Conservation (phyloP, 768 basidiomycete species). For the Boletus huronensis region DNA sequence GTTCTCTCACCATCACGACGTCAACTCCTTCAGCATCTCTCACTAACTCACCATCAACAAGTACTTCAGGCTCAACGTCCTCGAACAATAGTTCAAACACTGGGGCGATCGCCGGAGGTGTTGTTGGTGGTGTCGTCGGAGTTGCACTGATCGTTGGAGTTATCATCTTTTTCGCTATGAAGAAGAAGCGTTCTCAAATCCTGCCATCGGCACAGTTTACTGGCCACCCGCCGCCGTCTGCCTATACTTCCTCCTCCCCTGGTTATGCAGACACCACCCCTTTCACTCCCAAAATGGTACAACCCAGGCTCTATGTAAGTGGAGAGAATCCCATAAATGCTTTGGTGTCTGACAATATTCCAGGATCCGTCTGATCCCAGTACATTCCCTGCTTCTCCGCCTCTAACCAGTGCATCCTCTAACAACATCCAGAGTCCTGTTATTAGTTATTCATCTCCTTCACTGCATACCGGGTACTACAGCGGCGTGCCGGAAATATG, state of each 20-base stretch:
- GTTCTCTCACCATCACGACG: constrained; percentile 4
- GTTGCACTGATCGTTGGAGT: constrained; percentile 40
- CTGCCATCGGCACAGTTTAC: constrained; percentile 17
- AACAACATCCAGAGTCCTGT: constrained; percentile 3
- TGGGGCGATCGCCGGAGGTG: constrained; percentile 60
- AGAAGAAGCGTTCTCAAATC: constrained; percentile 25
- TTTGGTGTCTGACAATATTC: constrained; percentile 2
- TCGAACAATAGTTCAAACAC: constrained; percentile 30
- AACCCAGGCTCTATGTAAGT: constrained; percentile 32
- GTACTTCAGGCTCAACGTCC: neutral
- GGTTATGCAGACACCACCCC: constrained; percentile 9
- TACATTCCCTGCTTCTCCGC: constrained; percentile 34
- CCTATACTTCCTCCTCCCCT: neutral
- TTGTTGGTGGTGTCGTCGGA: constrained; percentile 61
- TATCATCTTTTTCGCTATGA: constrained; percentile 38
- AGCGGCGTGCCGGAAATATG: constrained; percentile 27
- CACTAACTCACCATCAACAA: constrained; percentile 9
- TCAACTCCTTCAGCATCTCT: constrained; percentile 17
- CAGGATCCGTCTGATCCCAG: constrained; percentile 38
- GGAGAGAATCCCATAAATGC: neutral
- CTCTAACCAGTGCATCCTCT: constrained; percentile 9
- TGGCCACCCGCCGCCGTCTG: neutral
- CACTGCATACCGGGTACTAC: constrained; percentile 17
- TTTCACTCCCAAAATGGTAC: constrained; percentile 17
- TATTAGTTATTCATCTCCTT: constrained; percentile 11